phyloP scores from a whole-genome alignment of 768 basidiomycete species.

The Phanerochaete sordida region DNA sequence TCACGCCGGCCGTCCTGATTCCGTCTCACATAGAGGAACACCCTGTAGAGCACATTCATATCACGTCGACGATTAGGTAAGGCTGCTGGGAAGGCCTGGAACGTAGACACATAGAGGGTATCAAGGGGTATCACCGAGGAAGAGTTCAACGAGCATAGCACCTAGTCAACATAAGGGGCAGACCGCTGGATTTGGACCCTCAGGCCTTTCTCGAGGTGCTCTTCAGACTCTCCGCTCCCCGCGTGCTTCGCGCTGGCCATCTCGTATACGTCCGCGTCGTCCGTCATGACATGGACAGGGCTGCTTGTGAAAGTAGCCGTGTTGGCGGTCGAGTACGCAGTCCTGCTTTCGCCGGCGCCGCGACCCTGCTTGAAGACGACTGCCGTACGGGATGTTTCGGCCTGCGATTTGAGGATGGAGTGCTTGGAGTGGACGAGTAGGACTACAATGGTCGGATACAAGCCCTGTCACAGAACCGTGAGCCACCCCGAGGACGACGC shows the following conservation, averaged over 20 bases:
- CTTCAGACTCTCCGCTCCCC: not conserved
- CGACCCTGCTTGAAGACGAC: not conserved
- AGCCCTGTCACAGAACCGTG: slow-evolving; percentile 14
- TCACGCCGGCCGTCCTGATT: too few species aligned
- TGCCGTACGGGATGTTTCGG: not conserved
- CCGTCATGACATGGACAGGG: not conserved
- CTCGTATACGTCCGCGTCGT: not conserved
- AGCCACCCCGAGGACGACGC: too few species aligned
- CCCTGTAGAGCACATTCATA: too few species aligned
- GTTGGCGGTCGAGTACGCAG: too few species aligned
- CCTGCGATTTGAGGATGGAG: not conserved
- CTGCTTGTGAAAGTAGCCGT: not conserved
- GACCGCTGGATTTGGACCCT: not conserved
- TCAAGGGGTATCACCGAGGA: not conserved
- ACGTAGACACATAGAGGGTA: too few species aligned
- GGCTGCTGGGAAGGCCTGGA: too few species aligned
- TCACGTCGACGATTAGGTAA: too few species aligned
- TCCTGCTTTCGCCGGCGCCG: not conserved
- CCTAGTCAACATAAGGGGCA: not conserved
- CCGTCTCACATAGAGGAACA: too few species aligned
- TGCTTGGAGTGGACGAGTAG: slow-evolving; percentile 18
- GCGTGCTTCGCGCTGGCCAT: not conserved
- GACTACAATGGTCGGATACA: slow-evolving; percentile 20
- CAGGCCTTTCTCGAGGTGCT: not conserved
- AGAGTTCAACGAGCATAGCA: not conserved